phyloP scores from a whole-genome alignment of 2,329 filamentous ascomycete genomes.

The Graphilbum fragrans region DNA sequence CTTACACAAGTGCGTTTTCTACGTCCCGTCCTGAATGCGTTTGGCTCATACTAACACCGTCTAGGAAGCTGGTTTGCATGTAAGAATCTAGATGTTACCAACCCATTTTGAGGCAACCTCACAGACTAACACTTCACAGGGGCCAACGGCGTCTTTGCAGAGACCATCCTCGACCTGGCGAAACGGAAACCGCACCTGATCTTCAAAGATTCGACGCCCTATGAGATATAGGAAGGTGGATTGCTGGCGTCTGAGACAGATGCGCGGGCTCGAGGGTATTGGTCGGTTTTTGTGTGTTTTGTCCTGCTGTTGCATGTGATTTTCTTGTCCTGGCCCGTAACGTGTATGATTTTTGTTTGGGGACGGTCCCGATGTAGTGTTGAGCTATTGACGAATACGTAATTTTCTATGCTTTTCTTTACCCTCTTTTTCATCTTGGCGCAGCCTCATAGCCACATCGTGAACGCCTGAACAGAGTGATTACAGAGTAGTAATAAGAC shows the following conservation, averaged over 20 bases:
- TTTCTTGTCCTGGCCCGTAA: too few relatives aligned
- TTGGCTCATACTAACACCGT: constrained; percentile 6
- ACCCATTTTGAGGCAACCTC: background rate
- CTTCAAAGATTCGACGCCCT: constrained; percentile 54
- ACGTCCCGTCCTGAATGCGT: background rate
- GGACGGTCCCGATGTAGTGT: too few relatives aligned
- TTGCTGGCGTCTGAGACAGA: background rate
- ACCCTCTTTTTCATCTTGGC: too few relatives aligned
- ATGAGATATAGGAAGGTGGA: constrained; percentile 28
- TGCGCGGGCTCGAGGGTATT: too few relatives aligned
- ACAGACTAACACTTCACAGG: constrained; percentile 24
- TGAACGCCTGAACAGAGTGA: too few relatives aligned
- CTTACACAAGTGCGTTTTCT: constrained; percentile 58
- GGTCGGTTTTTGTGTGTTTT: background rate
- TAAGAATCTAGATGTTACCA: constrained; percentile 17
- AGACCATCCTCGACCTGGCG: constrained; percentile 81
- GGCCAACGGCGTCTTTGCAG: constrained; percentile 94
- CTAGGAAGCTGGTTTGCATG: constrained; percentile 81
- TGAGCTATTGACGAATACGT: too few relatives aligned
- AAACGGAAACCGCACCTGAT: constrained; percentile 79
- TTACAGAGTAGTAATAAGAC: too few relatives aligned
- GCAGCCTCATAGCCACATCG: too few relatives aligned
- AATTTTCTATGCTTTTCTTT: too few relatives aligned
- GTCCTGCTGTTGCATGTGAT: too few relatives aligned
- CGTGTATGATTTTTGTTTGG: too few relatives aligned